phyloP scores from a whole-genome alignment of 2,329 filamentous ascomycete species.

The Fusarium sterilihyphosum region DNA sequence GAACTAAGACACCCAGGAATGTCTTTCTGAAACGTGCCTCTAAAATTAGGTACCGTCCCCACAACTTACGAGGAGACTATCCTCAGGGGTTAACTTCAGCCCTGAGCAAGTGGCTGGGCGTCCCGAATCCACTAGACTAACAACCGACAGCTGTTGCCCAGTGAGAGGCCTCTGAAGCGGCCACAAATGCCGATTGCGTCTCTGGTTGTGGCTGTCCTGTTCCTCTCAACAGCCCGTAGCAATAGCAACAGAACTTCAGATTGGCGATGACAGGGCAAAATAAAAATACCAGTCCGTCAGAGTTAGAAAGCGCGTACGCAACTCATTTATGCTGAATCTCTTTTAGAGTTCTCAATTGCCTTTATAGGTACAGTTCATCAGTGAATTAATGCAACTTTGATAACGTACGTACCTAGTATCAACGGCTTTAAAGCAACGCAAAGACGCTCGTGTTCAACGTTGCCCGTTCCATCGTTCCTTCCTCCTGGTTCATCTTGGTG shows the following conservation, averaged over 20 bases:
- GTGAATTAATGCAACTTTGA: not conserved
- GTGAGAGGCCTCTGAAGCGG: slow-evolving; percentile 33
- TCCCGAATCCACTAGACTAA: slow-evolving; percentile 23
- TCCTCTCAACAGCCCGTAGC: not conserved
- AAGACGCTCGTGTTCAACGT: slow-evolving; percentile 9
- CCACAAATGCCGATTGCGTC: slow-evolving; percentile 25
- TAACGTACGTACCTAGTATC: not conserved
- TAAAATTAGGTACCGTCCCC: slow-evolving; percentile 31
- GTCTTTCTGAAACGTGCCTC: slow-evolving; percentile 34
- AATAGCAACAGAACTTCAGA: slow-evolving; percentile 19
- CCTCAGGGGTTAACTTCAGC: slow-evolving; percentile 25
- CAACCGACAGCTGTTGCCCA: slow-evolving; percentile 10
- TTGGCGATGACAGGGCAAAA: slow-evolving; percentile 28
- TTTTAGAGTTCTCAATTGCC: not conserved
- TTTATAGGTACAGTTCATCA: not conserved
- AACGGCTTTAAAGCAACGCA: not conserved
- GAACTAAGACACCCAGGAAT: slow-evolving; percentile 11
- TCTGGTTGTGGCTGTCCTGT: slow-evolving; percentile 23
- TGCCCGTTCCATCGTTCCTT: slow-evolving; percentile 15
- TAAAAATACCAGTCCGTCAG: not conserved
- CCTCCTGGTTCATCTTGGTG: slow-evolving; percentile 20
- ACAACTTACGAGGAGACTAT: slow-evolving; percentile 21
- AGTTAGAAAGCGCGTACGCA: not conserved
- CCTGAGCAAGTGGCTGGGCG: slow-evolving; percentile 16
- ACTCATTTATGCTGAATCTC: not conserved